Conservation (phyloP, 768 basidiomycete species). For the Suillus discolor region DNA sequence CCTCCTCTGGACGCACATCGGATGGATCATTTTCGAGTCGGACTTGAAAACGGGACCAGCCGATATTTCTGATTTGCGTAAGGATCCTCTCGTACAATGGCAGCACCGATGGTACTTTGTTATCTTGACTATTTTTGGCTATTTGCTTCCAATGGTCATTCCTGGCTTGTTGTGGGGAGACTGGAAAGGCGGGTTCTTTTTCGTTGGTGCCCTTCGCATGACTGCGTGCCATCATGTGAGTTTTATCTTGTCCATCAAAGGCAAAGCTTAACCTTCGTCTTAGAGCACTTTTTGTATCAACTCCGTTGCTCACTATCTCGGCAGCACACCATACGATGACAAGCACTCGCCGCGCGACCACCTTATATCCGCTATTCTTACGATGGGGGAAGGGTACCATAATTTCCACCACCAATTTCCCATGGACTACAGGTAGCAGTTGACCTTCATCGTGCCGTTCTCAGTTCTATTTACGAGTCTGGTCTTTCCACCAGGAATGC, state of each 20-base stretch:
- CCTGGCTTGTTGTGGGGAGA: conserved; percentile 76
- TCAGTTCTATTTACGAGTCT: conserved; percentile 10
- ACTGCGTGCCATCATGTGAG: conserved; percentile 81
- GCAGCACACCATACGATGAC: conserved; percentile 82
- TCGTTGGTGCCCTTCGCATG: conserved; percentile 70
- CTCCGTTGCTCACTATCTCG: conserved; percentile 85
- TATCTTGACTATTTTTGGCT: conserved; percentile 68
- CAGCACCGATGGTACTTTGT: conserved; percentile 76
- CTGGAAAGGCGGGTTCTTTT: conserved; percentile 77
- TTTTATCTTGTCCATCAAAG: conserved; percentile 19
- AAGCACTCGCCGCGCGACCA: conserved; percentile 76
- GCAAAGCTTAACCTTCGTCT: conserved; percentile 4
- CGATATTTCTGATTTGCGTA: conserved; percentile 72
- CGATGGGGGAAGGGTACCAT: conserved; percentile 71
- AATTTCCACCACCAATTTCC: conserved; percentile 90
- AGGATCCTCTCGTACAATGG: conserved; percentile 72
- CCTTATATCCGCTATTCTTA: conserved; percentile 78
- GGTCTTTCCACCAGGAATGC: conserved; percentile 55
- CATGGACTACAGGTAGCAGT: conserved; percentile 52
- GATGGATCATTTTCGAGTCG: conserved; percentile 85
- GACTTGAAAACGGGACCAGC: conserved; percentile 68
- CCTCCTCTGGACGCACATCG: conserved; percentile 77
- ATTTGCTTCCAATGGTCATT: conserved; percentile 64
- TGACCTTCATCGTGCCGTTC: not conserved
- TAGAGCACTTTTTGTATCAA: conserved; percentile 90